phyloP scores from a whole-genome alignment of 345 rosid genomes.

The Clarkia xantiana region DNA sequence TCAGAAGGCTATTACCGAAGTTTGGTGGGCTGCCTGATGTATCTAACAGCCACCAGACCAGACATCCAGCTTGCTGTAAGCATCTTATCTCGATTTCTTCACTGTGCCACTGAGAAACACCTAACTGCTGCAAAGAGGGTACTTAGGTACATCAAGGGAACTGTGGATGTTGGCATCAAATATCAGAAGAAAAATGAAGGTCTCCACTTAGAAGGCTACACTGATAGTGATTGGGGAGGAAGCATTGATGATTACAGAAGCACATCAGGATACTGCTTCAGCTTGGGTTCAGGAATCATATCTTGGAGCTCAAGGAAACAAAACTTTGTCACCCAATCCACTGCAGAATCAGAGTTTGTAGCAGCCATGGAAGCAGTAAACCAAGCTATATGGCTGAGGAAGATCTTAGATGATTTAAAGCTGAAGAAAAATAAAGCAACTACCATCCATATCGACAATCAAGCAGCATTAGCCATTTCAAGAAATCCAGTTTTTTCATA shows the following conservation, averaged over 20 bases:
- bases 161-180: not conserved
- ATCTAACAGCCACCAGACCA: conserved; percentile 3
- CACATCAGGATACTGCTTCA: conserved; percentile 1
- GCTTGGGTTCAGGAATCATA: not conserved
- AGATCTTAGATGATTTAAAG: not conserved
- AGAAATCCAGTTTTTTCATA: not conserved
- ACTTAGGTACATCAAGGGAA: not conserved
- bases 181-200: not conserved
- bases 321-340: not conserved
- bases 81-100: not conserved
- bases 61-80: not conserved
- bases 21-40: not conserved
- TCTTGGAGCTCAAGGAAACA: conserved; percentile 1
- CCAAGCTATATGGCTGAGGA: conserved; percentile 1
- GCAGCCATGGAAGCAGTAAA: not conserved
- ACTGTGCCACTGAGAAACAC: not conserved
- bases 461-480: not conserved
- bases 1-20: no score
- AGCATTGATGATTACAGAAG: not conserved
- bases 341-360: not conserved
- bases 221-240: conserved; percentile 4
- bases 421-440: not conserved
- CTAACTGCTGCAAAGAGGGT: not conserved
- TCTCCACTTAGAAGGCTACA: not conserved
- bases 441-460: not conserved